Base-by-base conservation (phyloP, 805 yeast genomes). In the Ogataea kodamae region DNA sequence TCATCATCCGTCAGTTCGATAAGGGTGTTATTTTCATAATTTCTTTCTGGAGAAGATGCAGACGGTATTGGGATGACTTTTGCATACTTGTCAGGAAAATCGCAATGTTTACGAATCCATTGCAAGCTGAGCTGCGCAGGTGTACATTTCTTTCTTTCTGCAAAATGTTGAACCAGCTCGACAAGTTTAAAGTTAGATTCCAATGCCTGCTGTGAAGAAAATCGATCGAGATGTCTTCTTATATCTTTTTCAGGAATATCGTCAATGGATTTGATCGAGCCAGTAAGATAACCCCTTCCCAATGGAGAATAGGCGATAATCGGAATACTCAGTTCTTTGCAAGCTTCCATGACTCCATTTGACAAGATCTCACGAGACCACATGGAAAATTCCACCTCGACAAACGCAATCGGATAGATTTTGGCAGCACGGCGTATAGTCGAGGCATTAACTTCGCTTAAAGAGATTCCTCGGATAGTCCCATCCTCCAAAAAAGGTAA, bases 231-330 rank as follows among this genome's bases (percentile, higher is more conserved):
- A 16, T 33, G 37, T 4, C 35, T 28, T 45, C 86, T 67, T 34
- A 76, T 38, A 49, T 82, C 90, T 25, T 73, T 79, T 25, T 64
- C 64, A 9, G 78, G 73, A 22, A 81, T 50, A 35, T 74, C 78
- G 0, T 57, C 49, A 13, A 59, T 48, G 5, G 69, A 57, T 16
- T 59, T 74, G 33, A 78, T 59, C 20, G 50, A 42, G 37, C 92
- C 95, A 3, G 90, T 78, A 35, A 88, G 67, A 40, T 80, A 63
- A 1, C 96, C 96, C 49, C 84, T 70, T 7, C 88, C 81, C 35
- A 88, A 66, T 18, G 96, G 96, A 18, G 95, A 81, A 59, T 88
- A 88, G 16, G 88, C 84, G 37, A 85, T 65, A 18, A 85, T 64
- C 9, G 92, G 81, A 36, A 88, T 72, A 10, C 66, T 66, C 20